Evolutionary conservation across 2,329 filamentous ascomycete genomes (phyloP).

Genomic region (Xylaria polymorpha): DNA sequence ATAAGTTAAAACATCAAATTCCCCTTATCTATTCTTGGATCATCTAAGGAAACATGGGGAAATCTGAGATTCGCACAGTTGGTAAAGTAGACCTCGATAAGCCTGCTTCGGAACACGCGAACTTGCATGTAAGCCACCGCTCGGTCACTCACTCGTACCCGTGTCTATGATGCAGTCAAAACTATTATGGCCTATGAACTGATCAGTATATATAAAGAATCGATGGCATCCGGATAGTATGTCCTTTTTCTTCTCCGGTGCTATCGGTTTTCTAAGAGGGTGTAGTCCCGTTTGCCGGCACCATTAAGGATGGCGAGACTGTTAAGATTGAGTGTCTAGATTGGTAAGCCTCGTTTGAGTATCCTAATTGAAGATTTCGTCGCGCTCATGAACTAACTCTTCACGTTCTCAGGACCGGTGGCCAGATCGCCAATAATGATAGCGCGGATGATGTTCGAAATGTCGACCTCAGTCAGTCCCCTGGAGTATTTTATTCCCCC

Average conservation of each 20-base stretch:
- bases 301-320: constrained; percentile 83
- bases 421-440: constrained; percentile 90
- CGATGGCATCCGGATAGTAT: constrained; percentile 92
- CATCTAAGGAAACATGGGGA: constrained; percentile 49
- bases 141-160: neutral
- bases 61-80: constrained; percentile 72
- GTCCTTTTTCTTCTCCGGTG: constrained; percentile 39
- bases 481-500: too few relatives aligned
- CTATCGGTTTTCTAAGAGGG: constrained; percentile 13
- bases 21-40: neutral
- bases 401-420: constrained; percentile 65
- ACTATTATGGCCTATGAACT: neutral
- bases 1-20: neutral
- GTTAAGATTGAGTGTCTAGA: constrained; percentile 95
- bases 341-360: constrained; percentile 61
- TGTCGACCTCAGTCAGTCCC: constrained; percentile 88
- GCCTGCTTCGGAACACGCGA: constrained; percentile 75
- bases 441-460: constrained; percentile 88
- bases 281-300: constrained; percentile 77
- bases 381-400: constrained; percentile 15
- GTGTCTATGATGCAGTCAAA: neutral
- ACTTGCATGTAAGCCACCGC: constrained; percentile 71
- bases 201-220: constrained; percentile 63
- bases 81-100: constrained; percentile 79
- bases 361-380: neutral